Evolutionary conservation across 2,329 filamentous ascomycete species (phyloP).

Genomic region (Fusarium verrucosum): DNA sequence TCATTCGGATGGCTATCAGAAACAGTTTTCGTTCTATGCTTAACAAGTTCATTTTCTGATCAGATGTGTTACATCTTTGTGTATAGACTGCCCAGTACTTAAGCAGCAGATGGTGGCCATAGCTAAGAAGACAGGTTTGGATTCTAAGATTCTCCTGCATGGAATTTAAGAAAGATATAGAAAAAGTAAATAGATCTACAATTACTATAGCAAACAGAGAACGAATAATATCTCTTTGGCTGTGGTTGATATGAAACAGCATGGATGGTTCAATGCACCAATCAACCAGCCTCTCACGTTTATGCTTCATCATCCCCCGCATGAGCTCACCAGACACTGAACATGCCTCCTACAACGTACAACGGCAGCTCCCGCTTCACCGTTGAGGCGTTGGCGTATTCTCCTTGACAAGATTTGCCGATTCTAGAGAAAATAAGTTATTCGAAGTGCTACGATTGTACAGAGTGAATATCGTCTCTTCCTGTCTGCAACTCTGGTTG

Average conservation of each 20-base stretch:
- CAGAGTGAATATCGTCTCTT: neutral
- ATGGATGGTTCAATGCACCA: constrained; percentile 1
- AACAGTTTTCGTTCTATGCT: neutral
- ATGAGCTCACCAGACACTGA: constrained; percentile 14
- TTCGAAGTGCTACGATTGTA: too few relatives aligned
- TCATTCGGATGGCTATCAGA: too few relatives aligned
- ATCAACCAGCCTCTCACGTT: constrained; percentile 15
- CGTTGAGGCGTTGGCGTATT: constrained; percentile 3
- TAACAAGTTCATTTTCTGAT: neutral
- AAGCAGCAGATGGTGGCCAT: too few relatives aligned
- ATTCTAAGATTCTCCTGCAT: neutral
- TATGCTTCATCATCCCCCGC: constrained; percentile 10
- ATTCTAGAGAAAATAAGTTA: neutral
- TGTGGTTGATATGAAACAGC: neutral
- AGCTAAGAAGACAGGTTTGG: too few relatives aligned
- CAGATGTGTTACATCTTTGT: neutral
- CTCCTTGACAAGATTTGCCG: neutral
- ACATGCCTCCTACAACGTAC: neutral
- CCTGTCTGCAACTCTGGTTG: neutral
- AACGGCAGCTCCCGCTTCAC: constrained; percentile 22
- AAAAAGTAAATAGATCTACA: neutral
- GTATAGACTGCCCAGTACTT: neutral
- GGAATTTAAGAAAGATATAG: neutral
- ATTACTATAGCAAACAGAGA: neutral
- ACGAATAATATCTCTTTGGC: neutral